A percentile compares a stretch with the other conserved stretches of the same genome.
phyloP scores from a whole-genome alignment of 78 protist genomes.

The Dictyostelium firmibasis region DNA sequence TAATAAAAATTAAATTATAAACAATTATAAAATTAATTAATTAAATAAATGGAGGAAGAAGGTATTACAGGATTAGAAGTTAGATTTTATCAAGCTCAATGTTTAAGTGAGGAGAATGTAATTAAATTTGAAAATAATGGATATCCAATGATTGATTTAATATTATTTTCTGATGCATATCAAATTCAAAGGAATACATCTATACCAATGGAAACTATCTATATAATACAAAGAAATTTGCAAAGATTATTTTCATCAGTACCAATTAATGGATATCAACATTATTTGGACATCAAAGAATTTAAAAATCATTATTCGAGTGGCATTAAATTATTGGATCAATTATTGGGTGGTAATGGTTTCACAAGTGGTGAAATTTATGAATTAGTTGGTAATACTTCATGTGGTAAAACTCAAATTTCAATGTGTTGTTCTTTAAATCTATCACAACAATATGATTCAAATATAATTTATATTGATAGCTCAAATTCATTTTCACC shows the following conservation, averaged over 20 bases:
- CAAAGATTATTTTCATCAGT: neutral
- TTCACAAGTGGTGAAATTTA: constrained; percentile 27
- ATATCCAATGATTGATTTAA: constrained; percentile 13
- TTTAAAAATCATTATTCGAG: neutral
- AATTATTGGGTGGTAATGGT: constrained; percentile 5
- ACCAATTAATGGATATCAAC: neutral
- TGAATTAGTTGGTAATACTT: constrained; percentile 26
- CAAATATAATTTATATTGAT: constrained; percentile 38
- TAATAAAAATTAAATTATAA: neutral
- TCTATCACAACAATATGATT: neutral
- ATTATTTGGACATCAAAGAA: neutral
- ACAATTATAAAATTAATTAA: neutral
- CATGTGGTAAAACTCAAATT: constrained; percentile 61
- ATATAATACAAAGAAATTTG: constrained; percentile 30
- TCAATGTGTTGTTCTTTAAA: neutral
- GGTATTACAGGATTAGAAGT: neutral
- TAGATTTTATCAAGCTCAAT: neutral
- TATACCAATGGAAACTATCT: neutral
- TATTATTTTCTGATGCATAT: neutral
- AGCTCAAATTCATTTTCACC: constrained; percentile 39
- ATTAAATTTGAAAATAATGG: constrained; percentile 14
- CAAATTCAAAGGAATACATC: constrained; percentile 2
- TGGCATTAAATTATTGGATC: neutral
- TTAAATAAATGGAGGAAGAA: neutral
- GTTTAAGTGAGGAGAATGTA: neutral